Conservation (phyloP, 2,329 filamentous ascomycete genomes). For the Fusarium citri region DNA sequence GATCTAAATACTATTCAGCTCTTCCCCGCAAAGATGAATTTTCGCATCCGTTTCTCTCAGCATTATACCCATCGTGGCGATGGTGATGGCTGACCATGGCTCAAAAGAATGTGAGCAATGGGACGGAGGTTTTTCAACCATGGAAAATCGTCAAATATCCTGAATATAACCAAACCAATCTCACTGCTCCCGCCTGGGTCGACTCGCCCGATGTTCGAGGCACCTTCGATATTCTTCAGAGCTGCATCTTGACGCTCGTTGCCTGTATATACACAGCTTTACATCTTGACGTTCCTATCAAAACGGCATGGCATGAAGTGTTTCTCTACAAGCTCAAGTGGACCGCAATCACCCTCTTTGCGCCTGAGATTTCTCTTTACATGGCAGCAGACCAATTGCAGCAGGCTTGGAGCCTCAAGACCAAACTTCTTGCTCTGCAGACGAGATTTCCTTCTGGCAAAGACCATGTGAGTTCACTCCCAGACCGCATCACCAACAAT, state of each 20-base stretch:
- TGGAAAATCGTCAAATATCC: neutral
- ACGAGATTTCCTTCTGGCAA: neutral
- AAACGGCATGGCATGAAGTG: conserved; percentile 7
- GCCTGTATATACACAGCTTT: conserved; percentile 53
- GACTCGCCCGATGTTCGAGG: conserved; percentile 3
- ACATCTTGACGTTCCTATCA: conserved; percentile 52
- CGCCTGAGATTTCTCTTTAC: conserved; percentile 50
- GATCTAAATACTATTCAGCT: neutral
- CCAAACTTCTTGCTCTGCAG: neutral
- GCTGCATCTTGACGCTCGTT: conserved; percentile 50
- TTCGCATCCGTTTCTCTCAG: neutral
- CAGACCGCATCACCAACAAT: neutral
- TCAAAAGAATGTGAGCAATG: too few species aligned
- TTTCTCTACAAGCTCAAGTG: conserved; percentile 44
- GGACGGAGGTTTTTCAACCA: too few species aligned
- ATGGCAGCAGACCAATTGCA: conserved; percentile 34
- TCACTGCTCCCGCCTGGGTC: neutral
- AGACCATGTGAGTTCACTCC: neutral
- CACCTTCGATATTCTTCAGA: conserved; percentile 47
- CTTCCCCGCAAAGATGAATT: neutral
- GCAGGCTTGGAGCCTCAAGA: conserved; percentile 16
- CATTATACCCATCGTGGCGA: too few species aligned
- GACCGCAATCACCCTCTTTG: conserved; percentile 48
- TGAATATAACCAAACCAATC: neutral
- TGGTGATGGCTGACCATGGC: neutral